phyloP scores from a whole-genome alignment of 2,329 filamentous ascomycete species.

The Beauveria scarabaeidicola region DNA sequence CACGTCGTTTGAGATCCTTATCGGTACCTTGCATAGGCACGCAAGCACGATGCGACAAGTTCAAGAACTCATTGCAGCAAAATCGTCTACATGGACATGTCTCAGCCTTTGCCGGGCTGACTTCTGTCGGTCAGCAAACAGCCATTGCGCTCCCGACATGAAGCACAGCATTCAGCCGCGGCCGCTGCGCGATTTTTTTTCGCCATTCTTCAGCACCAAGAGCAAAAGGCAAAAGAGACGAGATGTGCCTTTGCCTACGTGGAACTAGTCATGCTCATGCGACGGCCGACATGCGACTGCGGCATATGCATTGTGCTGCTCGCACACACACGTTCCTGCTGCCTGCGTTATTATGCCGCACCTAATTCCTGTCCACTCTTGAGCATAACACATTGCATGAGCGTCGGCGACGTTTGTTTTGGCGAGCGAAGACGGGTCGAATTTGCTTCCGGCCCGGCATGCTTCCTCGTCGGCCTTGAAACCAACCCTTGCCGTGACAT shows the following conservation, averaged over 20 bases:
- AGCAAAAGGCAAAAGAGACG: not conserved
- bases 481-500: not conserved
- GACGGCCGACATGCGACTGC: not conserved
- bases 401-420: not conserved
- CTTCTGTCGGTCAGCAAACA: conserved; percentile 7
- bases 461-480: not conserved
- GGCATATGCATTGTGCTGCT: not conserved
- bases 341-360: not conserved
- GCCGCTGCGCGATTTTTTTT: not conserved
- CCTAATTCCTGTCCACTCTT: not conserved
- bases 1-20: not conserved
- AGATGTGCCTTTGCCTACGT: conserved; percentile 8
- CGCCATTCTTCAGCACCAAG: not conserved
- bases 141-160: not conserved
- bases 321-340: no score
- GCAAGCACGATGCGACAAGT: not conserved
- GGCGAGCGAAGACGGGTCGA: not conserved
- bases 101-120: not conserved
- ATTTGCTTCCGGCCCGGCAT: not conserved
- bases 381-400: not conserved
- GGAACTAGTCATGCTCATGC: conserved; percentile 6
- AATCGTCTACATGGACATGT: not conserved
- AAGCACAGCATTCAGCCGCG: not conserved
- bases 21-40: conserved; percentile 9
- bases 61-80: not conserved